phyloP scores from a whole-genome alignment of 2,329 filamentous ascomycete genomes.

The Curvularia sp. region DNA sequence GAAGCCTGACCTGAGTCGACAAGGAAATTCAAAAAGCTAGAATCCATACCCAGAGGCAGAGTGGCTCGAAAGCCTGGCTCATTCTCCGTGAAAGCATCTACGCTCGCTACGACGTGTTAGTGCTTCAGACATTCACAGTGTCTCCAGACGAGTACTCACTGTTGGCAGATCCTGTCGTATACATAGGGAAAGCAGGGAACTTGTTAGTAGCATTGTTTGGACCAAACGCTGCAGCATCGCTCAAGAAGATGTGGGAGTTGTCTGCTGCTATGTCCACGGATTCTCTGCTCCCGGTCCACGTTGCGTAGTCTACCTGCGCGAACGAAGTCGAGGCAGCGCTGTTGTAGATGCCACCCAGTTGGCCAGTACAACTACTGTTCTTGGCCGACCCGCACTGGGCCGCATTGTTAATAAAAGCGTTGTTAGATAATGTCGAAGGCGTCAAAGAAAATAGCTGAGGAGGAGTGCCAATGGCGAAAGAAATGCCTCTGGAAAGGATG shows the following conservation, averaged over 20 bases:
- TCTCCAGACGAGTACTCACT: slow-evolving; percentile 16
- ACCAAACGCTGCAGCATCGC: slow-evolving; percentile 25
- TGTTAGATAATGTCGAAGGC: slow-evolving; percentile 25
- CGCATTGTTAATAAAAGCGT: slow-evolving; percentile 26
- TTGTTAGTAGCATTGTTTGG: slow-evolving; percentile 24
- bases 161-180: slow-evolving; percentile 23
- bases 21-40: slow-evolving; percentile 26
- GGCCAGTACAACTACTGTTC: slow-evolving; percentile 28
- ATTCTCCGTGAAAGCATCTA: slow-evolving; percentile 16
- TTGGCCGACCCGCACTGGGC: slow-evolving; percentile 24
- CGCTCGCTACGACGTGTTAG: slow-evolving; percentile 12
- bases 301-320: slow-evolving; percentile 19
- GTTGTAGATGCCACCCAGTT: slow-evolving; percentile 25
- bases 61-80: slow-evolving; percentile 21
- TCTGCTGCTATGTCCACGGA: slow-evolving; percentile 18
- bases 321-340: slow-evolving; percentile 27
- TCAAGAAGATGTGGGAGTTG: slow-evolving; percentile 26
- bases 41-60: slow-evolving; percentile 24
- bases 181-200: slow-evolving; percentile 22
- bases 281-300: slow-evolving; percentile 28
- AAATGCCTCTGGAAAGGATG: slow-evolving; percentile 26
- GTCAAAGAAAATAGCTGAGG: slow-evolving; percentile 28
- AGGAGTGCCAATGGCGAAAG: slow-evolving; percentile 26
- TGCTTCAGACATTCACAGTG: not conserved
- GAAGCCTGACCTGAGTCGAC: slow-evolving; percentile 28